Base-by-base conservation (phyloP, 2,329 filamentous ascomycete genomes). In the Fusarium sp. region DNA sequence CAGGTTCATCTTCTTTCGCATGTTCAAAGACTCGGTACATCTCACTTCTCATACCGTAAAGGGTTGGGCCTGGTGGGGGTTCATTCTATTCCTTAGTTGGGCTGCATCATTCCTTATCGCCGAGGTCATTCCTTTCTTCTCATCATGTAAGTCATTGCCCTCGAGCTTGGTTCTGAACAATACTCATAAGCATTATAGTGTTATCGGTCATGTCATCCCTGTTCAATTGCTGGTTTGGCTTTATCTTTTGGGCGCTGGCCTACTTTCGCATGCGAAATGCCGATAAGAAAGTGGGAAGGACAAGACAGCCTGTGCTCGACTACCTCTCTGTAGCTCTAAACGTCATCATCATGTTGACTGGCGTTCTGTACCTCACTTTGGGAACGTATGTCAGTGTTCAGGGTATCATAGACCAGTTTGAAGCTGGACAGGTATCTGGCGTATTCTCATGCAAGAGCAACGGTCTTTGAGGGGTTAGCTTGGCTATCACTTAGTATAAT, bases 81-180 rank as follows among this genome's bases (percentile, higher is more conserved):
- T 79, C 1, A 95, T 97, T 65, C 83, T 97, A 38, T 66, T 80
- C 2, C 56, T 73, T 7, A 92, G 90, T 8, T 97, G 95, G 95
- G 80, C 94, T 16, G 71, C 91, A 9, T 94, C 94, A 5, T 97
- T 97, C 80, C 88, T 97, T 77, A 94, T 97, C 72, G 92, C 95
- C 2, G 92, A 97, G 77, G 90, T 97, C 42, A 97, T 97, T 76
- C 94, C 94, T 0, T 97, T 97, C 86, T 97, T 97, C 83, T 91
- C 90, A 3, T 94, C 94, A 65, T 83, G 86, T 88, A 75, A 81
- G 86, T 27, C 2, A 18, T 8, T 5, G 5, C 3, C 3, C 16
- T n/a, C 15, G 1, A 8, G 8, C 1, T 16, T 8, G 3, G 6
- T 2, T 2, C 4, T 29, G 4, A 6, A 5, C 6, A 1, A 1